A percentile compares a stretch with the other conserved stretches of the same genome.
phyloP scores from a whole-genome alignment of 2,329 filamentous ascomycete species.

The Hymenoscyphus scutula region DNA sequence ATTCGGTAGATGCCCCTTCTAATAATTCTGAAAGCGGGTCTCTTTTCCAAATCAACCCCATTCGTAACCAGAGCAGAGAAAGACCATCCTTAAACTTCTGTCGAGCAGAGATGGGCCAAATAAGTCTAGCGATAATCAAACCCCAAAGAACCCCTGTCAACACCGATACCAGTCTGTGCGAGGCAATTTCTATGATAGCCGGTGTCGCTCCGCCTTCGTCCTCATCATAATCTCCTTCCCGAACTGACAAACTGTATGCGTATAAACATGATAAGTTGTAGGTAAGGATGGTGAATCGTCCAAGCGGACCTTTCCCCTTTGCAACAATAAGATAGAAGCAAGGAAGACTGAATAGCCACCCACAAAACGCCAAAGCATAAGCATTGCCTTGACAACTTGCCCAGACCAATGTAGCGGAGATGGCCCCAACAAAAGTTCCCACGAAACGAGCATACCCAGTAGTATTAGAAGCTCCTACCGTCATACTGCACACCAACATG shows the following conservation, averaged over 20 bases:
- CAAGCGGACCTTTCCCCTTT: constrained; percentile 80
- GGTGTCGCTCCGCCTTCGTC: constrained; percentile 85
- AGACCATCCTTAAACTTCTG: constrained; percentile 86
- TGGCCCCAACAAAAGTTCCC: constrained; percentile 79
- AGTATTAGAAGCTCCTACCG: constrained; percentile 91
- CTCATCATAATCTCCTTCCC: constrained; percentile 77
- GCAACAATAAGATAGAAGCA: constrained; percentile 91
- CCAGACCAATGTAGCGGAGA: constrained; percentile 76
- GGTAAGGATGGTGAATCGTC: constrained; percentile 88
- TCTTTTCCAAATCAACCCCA: constrained; percentile 94
- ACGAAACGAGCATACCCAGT: constrained; percentile 83
- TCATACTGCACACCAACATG: constrained; percentile 98
- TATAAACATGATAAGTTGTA: constrained; percentile 96
- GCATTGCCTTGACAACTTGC: constrained; percentile 71
- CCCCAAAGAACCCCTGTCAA: constrained; percentile 88
- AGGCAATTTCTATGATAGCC: constrained; percentile 81
- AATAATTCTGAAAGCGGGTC: constrained; percentile 78
- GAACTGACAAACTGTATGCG: constrained; percentile 82
- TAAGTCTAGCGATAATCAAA: constrained; percentile 79
- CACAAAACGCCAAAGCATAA: constrained; percentile 72
- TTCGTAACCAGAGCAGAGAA: constrained; percentile 86
- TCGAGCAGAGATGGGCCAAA: constrained; percentile 92
- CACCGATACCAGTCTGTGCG: constrained; percentile 84
- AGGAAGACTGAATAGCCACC: constrained; percentile 75
- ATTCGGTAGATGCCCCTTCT: constrained; percentile 52